Percentiles rank a stretch among this genome's conserved stretches.
Conservation (phyloP, 225 moss, liverwort and hornwort species). For the Asterella californica region DNA sequence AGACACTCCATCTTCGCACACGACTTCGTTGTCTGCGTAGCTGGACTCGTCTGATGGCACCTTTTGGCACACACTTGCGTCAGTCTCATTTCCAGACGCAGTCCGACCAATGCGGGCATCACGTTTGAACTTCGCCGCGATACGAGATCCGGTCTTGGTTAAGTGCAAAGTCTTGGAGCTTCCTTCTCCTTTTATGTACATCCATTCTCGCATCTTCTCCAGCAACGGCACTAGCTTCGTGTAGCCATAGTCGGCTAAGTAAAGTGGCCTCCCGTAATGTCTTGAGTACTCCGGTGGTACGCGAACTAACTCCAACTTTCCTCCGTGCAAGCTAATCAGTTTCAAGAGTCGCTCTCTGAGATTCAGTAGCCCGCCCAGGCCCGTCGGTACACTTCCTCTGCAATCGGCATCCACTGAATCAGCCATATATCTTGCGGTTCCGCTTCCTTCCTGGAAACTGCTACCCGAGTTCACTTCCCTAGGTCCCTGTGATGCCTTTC, state of each 20-base stretch:
- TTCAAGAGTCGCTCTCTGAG: constrained; percentile 72
- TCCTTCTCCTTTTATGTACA: constrained; percentile 75
- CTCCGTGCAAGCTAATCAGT: constrained; percentile 53
- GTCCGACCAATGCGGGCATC: constrained; percentile 36
- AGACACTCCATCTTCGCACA: constrained; percentile 21
- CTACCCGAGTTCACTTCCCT: constrained; percentile 4
- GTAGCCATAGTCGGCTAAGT: constrained; percentile 61
- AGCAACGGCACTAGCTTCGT: constrained; percentile 60
- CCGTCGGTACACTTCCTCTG: constrained; percentile 44
- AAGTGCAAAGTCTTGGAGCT: constrained; percentile 55
- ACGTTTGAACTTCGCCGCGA: constrained; percentile 66
- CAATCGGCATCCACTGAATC: not conserved
- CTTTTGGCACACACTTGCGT: constrained; percentile 42
- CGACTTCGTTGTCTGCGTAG: constrained; percentile 27
- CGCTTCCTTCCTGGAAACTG: constrained; percentile 7
- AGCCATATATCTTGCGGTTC: not conserved
- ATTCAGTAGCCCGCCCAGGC: constrained; percentile 50
- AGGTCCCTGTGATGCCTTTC: constrained; percentile 17
- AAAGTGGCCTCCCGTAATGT: constrained; percentile 63
- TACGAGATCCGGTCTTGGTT: constrained; percentile 52
- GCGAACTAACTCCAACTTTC: constrained; percentile 69
- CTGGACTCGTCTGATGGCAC: constrained; percentile 19
- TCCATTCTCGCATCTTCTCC: constrained; percentile 72
- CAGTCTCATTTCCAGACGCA: constrained; percentile 54
- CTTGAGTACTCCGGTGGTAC: constrained; percentile 78